Evolutionary conservation across 257 asterid genomes (phyloP), one percentile per base, ranked within the genome.

Genomic region (Handroanthus guayacan): DNA sequence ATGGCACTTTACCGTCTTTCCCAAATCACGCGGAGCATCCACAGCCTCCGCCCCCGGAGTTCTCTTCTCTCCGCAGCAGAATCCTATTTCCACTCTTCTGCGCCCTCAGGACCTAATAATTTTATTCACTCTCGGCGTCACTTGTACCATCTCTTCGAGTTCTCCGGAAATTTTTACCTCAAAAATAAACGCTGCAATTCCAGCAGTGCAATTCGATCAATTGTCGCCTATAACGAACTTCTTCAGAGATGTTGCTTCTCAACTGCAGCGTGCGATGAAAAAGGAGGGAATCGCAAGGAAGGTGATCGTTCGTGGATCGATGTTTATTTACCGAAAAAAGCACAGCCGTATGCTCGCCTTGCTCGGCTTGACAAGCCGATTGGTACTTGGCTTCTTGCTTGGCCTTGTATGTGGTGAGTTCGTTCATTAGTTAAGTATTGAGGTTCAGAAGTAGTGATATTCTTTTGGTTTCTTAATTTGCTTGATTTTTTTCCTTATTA

Each of bases 351-450:
- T 51, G 99, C 97, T 10, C 89, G 69, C 69, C 92, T 95, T 1
- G 99, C 99, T 9, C 93, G 99, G 52, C 88, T 95, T 43, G 95
- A 95, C 70, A 90, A 87, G 77, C 96, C 97, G 5, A 95, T 95
- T 17, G 99, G 99, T 64, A 92, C 97, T 37, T 92, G 97, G 98
- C 90, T 95, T 67, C 90, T 95, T 3, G 97, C 96, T 82, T 95
- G 97, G 97, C 99, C 99, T 16, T 90, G 97, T 83, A 89, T 95
- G 94, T 95, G 99, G 97, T 90, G 62, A 69, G 89, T 64, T 74
- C 54, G 8, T 75, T 68, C 55, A 34, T 51, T 45, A 20, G 11
- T 47, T 63, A 12, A 37, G 14, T 38, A 11, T n/a, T 64, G 51
- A 36, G 58, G 74, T 47, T 74, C 20, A 1, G 41, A 52, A 50